Percentiles rank a stretch among this genome's conserved stretches.
phyloP scores from a whole-genome alignment of 2,329 filamentous ascomycete genomes.

The Geosmithia putterillii region DNA sequence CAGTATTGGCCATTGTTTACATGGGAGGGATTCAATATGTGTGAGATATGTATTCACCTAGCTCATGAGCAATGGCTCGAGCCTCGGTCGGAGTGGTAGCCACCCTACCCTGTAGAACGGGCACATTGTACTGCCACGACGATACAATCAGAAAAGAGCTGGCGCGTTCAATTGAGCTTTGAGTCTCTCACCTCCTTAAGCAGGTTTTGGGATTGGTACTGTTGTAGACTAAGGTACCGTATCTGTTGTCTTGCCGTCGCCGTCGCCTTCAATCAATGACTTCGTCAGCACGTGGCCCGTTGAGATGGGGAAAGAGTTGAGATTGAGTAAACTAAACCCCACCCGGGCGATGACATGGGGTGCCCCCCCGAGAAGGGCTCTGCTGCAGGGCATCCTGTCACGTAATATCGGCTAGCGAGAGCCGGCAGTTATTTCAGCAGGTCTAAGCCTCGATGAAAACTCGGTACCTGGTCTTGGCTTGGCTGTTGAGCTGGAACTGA shows the following conservation, averaged over 20 bases:
- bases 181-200: constrained; percentile 9
- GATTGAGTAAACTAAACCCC: not conserved
- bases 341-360: not conserved
- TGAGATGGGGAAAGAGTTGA: not conserved
- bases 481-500: too few relatives aligned
- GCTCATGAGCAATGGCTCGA: constrained; percentile 6
- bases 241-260: not conserved
- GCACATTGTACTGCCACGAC: constrained; percentile 13
- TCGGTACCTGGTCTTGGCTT: too few relatives aligned
- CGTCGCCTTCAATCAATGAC: not conserved
- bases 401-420: not conserved
- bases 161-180: not conserved
- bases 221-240: constrained; percentile 12
- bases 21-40: not conserved
- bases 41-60: constrained; percentile 8
- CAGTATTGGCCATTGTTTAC: not conserved
- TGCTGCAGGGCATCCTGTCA: not conserved
- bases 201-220: constrained; percentile 14
- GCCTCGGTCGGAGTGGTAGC: constrained; percentile 10
- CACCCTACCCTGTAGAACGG: constrained; percentile 10
- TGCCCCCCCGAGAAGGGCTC: not conserved
- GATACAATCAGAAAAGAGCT: not conserved
- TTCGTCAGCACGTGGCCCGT: not conserved
- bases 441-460: too few relatives aligned
- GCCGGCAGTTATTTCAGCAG: too few relatives aligned